Evolutionary conservation across 257 asterid genomes (phyloP).

Genomic region (Solanum sejunctum): DNA sequence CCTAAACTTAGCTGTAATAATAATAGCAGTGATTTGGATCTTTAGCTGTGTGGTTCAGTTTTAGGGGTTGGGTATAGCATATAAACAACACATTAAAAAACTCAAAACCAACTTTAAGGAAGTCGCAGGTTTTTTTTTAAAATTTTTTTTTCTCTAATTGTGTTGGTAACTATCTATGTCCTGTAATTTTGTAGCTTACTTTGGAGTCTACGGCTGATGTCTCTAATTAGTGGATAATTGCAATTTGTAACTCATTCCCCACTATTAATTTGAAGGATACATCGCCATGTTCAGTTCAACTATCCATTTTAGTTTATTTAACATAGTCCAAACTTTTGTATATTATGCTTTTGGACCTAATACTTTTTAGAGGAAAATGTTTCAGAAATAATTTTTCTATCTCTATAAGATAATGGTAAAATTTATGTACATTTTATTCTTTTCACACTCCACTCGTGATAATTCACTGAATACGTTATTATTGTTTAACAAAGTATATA

Average conservation of each 20-base stretch:
- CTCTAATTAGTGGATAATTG: not conserved
- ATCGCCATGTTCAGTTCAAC: not conserved
- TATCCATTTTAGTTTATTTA: not conserved
- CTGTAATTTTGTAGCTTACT: not conserved
- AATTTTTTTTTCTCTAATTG: not conserved
- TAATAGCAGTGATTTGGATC: not conserved
- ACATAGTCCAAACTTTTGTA: too few species aligned
- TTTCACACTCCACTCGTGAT: too few species aligned
- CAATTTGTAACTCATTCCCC: not conserved
- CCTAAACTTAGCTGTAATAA: not conserved
- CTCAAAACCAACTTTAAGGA: not conserved
- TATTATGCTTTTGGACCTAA: too few species aligned
- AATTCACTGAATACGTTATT: too few species aligned
- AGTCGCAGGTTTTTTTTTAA: not conserved
- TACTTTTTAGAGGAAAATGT: too few species aligned
- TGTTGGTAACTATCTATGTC: not conserved
- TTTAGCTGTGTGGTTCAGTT: conserved; percentile 1
- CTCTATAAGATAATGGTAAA: too few species aligned
- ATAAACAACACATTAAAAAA: not conserved
- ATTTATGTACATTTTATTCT: too few species aligned
- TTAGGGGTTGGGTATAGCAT: not conserved
- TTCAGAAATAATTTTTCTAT: too few species aligned
- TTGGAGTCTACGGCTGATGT: not conserved
- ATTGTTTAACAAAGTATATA: not conserved
- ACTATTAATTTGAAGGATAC: not conserved